Evolutionary conservation across 2,329 filamentous ascomycete species (phyloP).

Genomic region (Hymenoscyphus fructigenus): DNA sequence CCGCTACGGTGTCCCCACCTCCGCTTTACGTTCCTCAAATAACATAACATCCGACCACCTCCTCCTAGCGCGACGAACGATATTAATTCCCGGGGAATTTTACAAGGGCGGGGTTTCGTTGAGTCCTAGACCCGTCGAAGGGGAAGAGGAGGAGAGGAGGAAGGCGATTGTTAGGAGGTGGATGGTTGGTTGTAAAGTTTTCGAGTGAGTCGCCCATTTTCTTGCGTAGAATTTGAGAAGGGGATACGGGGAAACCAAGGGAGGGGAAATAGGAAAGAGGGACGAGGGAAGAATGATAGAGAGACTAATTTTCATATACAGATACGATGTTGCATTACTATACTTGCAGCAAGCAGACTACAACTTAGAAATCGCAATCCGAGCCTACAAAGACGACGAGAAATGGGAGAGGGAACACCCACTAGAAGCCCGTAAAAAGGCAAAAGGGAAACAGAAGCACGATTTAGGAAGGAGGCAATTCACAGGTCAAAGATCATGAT

Average conservation of each 20-base stretch:
- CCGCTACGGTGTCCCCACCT: slow-evolving; percentile 66
- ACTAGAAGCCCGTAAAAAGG: slow-evolving; percentile 46
- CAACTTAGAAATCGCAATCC: slow-evolving; percentile 63
- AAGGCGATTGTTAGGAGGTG: slow-evolving; percentile 72
- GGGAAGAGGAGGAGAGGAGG: slow-evolving; percentile 70
- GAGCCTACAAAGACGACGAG: slow-evolving; percentile 68
- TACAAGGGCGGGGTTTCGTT: slow-evolving; percentile 67
- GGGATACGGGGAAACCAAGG: neutral
- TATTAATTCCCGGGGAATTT: slow-evolving; percentile 69
- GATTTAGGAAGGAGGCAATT: slow-evolving; percentile 35
- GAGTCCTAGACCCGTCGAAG: slow-evolving; percentile 69
- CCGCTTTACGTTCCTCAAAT: slow-evolving; percentile 64
- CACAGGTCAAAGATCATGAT: slow-evolving; percentile 31
- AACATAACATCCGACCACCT: slow-evolving; percentile 71
- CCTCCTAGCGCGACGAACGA: slow-evolving; percentile 64
- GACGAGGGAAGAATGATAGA: neutral
- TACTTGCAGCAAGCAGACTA: slow-evolving; percentile 72
- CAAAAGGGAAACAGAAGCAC: slow-evolving; percentile 41
- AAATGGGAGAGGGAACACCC: slow-evolving; percentile 72
- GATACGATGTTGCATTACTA: slow-evolving; percentile 68
- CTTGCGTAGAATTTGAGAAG: neutral
- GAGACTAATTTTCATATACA: slow-evolving; percentile 32
- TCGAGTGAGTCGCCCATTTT: slow-evolving; percentile 55
- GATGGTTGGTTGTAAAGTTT: slow-evolving; percentile 77
- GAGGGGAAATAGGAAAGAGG: neutral